Percentiles rank a stretch among this genome's conserved stretches.
Evolutionary conservation across 2,329 filamentous ascomycete genomes (phyloP).

Genomic region (Colletotrichum cordylinicola): DNA sequence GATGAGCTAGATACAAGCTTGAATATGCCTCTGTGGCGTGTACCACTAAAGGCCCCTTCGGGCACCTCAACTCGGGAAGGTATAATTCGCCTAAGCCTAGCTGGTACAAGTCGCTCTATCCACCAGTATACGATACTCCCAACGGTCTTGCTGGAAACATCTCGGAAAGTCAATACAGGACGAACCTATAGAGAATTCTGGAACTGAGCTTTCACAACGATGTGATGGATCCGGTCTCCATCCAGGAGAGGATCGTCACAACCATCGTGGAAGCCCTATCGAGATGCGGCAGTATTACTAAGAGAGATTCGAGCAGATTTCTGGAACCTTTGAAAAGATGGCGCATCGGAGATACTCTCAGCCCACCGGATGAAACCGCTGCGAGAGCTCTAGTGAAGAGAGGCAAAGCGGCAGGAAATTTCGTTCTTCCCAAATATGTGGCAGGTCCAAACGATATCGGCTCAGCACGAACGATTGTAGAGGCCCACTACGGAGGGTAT

Average conservation of each 20-base stretch:
- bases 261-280: not conserved
- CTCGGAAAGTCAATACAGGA: not conserved
- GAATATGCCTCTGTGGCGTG: too few relatives aligned
- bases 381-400: not conserved
- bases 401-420: not conserved
- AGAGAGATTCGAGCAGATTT: not conserved
- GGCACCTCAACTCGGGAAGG: too few relatives aligned
- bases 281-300: not conserved
- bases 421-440: not conserved
- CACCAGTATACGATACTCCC: too few relatives aligned
- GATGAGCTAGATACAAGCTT: too few relatives aligned
- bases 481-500: not conserved
- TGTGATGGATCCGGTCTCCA: not conserved
- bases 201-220: not conserved
- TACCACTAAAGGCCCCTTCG: too few relatives aligned
- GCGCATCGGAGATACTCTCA: not conserved
- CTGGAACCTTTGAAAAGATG: not conserved
- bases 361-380: not conserved
- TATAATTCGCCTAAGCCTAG: too few relatives aligned
- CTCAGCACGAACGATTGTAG: not conserved
- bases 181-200: not conserved
- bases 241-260: not conserved
- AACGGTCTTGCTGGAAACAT: too few relatives aligned
- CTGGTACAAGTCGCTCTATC: too few relatives aligned
- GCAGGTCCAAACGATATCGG: not conserved